Evolutionary conservation across 306 rosid species (phyloP), one percentile per base, ranked within the genome.

Genomic region (Acacia confusa): DNA sequence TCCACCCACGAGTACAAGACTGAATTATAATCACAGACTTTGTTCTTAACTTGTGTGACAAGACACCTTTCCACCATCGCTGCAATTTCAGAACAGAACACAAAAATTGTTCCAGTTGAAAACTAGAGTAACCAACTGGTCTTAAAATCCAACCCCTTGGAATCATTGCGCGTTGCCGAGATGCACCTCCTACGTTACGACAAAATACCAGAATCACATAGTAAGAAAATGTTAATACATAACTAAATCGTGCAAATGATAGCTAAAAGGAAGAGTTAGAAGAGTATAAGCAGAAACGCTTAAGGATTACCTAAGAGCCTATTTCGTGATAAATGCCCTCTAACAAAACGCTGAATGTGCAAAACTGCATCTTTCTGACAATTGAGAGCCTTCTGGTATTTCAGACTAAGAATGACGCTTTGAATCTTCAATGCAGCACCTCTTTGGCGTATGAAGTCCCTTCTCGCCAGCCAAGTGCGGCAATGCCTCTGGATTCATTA

Each of bases 21-120:
- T 95, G 97, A 79, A 95, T 88, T 85, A 77, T 83, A 68, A 89
- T 25, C 19, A 84, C 92, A 82, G 92, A 87, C 76, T 80, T 89
- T 20, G 87, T 83, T 83, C 84, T 90, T 65, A 71, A 64, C 43
- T 87, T 89, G 22, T 53, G 80, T 27, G 73, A 81, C 82, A 91
- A 72, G 83, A 77, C 76, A 47, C 87, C 60, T 82, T 87, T 91
- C 98, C 98, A 94, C 97, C 97, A 90, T 53, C 89, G 84, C 85
- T 94, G 98, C 85, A 94, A 82, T 88, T 88, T 92, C 72, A 90
- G 72, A 84, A 87, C 88, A 57, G 97, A 90, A 86, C 40, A 34
- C 75, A 88, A 81, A 76, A 79, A 76, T 20, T 82, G 41, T 67
- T 89, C 83, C 70, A 86, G 84, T 78, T 89, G 92, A 76, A 77